Evolutionary conservation across 208 protist genomes (phyloP), one percentile per base, ranked within the genome.

Genomic region (Jaenimonas drosophilae): DNA sequence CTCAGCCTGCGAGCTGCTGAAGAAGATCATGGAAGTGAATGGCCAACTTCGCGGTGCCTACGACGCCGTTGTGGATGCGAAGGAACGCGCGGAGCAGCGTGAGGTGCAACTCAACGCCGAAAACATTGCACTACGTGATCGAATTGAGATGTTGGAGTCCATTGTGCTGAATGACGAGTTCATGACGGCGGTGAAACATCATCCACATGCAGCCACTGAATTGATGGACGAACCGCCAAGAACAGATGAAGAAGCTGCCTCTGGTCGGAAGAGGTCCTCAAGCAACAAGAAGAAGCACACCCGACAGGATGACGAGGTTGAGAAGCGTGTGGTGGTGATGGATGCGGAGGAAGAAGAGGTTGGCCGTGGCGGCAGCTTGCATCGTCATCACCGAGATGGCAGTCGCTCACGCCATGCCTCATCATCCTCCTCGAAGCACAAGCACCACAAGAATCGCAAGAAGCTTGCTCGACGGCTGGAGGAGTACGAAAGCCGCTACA

Each of bases 101-200:
- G 70, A 92, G 44, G 63, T 68, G 31, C 51, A 86, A 43, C 60
- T 96, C 2, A 91, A 92, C 55, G 77, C 70, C 0, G 85, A 96
- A 53, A 96, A 96, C 49, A 34, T 88, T 2, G 60, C 68, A 9
- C 54, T 93, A 21, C 77, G 80, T 3, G 87, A 94, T 46, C 69
- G 87, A 4, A 79, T 94, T 27, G 59, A 89, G 45, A 67, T 87
- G 59, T 59, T 94, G 14, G 82, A 94, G 50, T 73, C 62, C 6
- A 91, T 94, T 49, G 87, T 75, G 1, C 66, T 94, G 17, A 59
- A 84, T 23, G 55, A 74, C n/a, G 64, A 65, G 5, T 59, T 64
- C 30, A 16, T 56, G 17, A 48, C n/a, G n/a, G n/a, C n/a, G n/a
- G n/a, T n/a, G n/a, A n/a, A n/a, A 34, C 31, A 38, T 4, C 2